phyloP scores from a whole-genome alignment of 352 stramenopile species.

The Pythium aquatile region DNA sequence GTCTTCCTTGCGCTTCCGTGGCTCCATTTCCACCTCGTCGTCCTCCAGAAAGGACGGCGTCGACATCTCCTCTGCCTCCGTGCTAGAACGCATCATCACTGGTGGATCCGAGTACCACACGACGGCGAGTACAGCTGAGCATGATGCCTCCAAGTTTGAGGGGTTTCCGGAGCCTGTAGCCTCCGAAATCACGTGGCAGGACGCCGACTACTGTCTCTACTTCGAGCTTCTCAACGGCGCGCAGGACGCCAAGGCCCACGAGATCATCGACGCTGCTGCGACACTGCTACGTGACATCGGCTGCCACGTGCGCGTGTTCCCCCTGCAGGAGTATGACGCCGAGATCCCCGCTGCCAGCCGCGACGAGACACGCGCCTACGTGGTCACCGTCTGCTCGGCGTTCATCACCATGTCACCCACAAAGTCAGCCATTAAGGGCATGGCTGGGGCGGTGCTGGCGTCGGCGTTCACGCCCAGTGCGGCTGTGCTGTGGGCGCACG shows the following conservation, averaged over 20 bases:
- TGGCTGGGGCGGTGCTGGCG: neutral
- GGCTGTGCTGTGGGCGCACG: conserved; percentile 12
- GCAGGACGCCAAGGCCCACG: conserved; percentile 27
- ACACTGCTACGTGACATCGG: conserved; percentile 39
- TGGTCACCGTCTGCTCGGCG: conserved; percentile 41
- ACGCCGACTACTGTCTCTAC: conserved; percentile 31
- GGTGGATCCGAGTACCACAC: neutral
- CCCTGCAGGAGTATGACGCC: conserved; percentile 31
- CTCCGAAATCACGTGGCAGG: conserved; percentile 14
- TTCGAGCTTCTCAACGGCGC: conserved; percentile 16
- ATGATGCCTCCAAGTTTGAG: neutral
- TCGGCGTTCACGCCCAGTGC: conserved; percentile 1
- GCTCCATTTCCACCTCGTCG: neutral
- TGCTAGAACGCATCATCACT: conserved; percentile 8
- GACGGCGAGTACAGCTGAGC: neutral
- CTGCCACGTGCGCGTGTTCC: conserved; percentile 43
- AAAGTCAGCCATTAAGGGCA: conserved; percentile 1
- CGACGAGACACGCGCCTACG: conserved; percentile 44
- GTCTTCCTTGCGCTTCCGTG: conserved; percentile 10
- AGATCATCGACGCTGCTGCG: conserved; percentile 35
- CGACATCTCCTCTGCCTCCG: neutral
- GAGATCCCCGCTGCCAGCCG: conserved; percentile 29
- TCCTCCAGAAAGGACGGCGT: neutral
- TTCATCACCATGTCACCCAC: conserved; percentile 17
- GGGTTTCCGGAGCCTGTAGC: neutral